phyloP scores from a whole-genome alignment of 2,329 filamentous ascomycete species.

The Chaetothyriales sp. region DNA sequence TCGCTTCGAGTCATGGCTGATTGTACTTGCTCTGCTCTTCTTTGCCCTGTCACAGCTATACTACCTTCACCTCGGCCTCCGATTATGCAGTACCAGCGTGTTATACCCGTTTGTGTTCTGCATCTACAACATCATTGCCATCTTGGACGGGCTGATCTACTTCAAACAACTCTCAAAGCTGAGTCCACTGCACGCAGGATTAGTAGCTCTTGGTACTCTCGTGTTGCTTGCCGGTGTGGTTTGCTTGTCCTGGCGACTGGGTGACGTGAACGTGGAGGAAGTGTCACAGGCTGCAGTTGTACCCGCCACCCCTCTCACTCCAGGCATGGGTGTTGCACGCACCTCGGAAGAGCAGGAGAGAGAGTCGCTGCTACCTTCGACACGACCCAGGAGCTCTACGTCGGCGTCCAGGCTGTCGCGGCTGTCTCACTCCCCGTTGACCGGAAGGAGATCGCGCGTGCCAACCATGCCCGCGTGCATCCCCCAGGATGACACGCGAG shows the following conservation, averaged over 20 bases:
- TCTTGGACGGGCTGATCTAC: slow-evolving; percentile 91
- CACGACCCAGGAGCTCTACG: slow-evolving; percentile 16
- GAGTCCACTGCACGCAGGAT: slow-evolving; percentile 51
- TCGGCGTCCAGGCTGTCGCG: slow-evolving; percentile 6
- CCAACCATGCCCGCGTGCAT: slow-evolving; percentile 20
- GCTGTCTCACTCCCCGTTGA: slow-evolving; percentile 19
- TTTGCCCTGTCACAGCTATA: slow-evolving; percentile 85
- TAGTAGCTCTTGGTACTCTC: slow-evolving; percentile 69
- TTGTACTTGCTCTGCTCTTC: slow-evolving; percentile 63
- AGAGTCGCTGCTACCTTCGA: slow-evolving; percentile 24
- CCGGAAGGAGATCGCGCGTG: slow-evolving; percentile 4
- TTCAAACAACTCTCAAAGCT: slow-evolving; percentile 79
- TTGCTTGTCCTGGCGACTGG: slow-evolving; percentile 83
- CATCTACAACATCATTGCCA: slow-evolving; percentile 97
- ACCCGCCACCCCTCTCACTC: slow-evolving; percentile 51
- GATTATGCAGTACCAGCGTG: slow-evolving; percentile 86
- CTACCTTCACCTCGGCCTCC: slow-evolving; percentile 84
- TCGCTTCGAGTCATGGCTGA: slow-evolving; percentile 87
- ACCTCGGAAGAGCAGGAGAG: slow-evolving; percentile 27
- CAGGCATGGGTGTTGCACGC: slow-evolving; percentile 60
- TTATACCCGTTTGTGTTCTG: slow-evolving; percentile 96
- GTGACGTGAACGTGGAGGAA: slow-evolving; percentile 39
- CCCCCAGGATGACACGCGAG: slow-evolving; percentile 39
- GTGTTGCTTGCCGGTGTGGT: slow-evolving; percentile 79
- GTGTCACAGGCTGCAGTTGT: slow-evolving; percentile 34